Evolutionary conservation across 2,329 filamentous ascomycete genomes (phyloP), one percentile per base, ranked within the genome.

Genomic region (Macroventuria anomochaeta): DNA sequence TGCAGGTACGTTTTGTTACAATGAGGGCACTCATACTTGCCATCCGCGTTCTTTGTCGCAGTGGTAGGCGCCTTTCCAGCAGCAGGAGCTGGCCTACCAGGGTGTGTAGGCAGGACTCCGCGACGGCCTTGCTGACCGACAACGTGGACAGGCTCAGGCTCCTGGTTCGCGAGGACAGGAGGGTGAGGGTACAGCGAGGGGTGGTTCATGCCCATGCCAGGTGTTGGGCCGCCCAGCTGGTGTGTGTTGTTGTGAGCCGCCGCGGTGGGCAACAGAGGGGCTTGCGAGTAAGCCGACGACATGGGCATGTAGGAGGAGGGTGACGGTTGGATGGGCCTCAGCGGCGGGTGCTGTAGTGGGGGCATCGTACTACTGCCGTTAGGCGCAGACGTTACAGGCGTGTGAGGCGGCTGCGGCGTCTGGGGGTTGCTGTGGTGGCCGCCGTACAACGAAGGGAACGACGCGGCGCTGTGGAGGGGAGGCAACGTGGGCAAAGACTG

Each of bases 1-100:
- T 97, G 95, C 53, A 97, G 83, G 73, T 99, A 99, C 6, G 93
- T 97, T 82, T 97, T 97, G 69, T 91, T 96, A 80, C 95, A 99
- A 76, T 97, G 93, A 68, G 92, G 92, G 79, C 95, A 99, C 55
- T 95, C 93, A 73, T 96, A 99, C 80, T 97, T 97, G 72, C 95
- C 95, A 74, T 97, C 93, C 7, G 92, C 91, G 76, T 97, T 93
- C 81, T 97, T 97, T 65, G 91, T 89, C 13, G 93, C 92, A 59
- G 96, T 95, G 58, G 90, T 86, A 56, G 90, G 88, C 68, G 84
- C 90, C 82, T 96, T 96, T 36, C 90, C 88, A 17, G 85, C 83
- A 26, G 90, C 86, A 21, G 91, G 90, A 47, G 90, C 86, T 50
- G 92, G 90, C 55, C 92, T 84, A 36, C 93, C 93, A 25, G 92